Base-by-base conservation (phyloP, 345 rosid genomes). In the Salix udensis region DNA sequence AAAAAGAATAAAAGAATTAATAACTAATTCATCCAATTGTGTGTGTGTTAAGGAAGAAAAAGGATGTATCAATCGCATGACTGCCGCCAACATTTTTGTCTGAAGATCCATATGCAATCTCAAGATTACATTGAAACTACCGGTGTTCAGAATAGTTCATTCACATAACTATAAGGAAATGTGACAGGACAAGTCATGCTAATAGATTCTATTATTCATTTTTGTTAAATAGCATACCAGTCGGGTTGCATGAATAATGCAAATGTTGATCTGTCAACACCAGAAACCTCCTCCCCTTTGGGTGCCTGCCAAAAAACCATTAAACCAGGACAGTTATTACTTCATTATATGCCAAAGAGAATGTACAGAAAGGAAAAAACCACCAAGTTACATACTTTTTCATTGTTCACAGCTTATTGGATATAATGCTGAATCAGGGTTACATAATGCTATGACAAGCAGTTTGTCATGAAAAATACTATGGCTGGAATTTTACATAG, bases 221-320 rank as follows among this genome's bases (percentile, higher is more conserved):
- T 52, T 39, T 60, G 66, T 68, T 28, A 14, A 36, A 16, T 61
- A 61, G 53, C 77, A 37, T 90, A 92, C 97, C 98, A 95, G 81
- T 95, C 97, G 46, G 97, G 98, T 84, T 95, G 97, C 97, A 92
- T 95, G 84, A 92, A 92, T 68, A 95, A 85, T 80, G 98, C 96
- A 82, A 91, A 95, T 53, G 97, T 91, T 18, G 98, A 91, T 55
- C 96, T 85, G 66, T 92, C 96, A 79, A 95, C 78, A 61, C 93
- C 91, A 55, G 74, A 69, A 82, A 89, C 86, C 18, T 83, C 88
- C 67, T 84, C 91, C 80, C 95, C 98, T 76, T 83, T 84, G 64
- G 97, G 94, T 21, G 98, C 97, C 98, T 94, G 76, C 74, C 48
- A 40, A 75, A 68, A 40, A 73, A 48, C 67, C 5, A 48, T 42